Percentiles rank a stretch among this genome's conserved stretches.
Conservation (phyloP, 2,329 filamentous ascomycete species). For the Colletotrichum cuscutae region DNA sequence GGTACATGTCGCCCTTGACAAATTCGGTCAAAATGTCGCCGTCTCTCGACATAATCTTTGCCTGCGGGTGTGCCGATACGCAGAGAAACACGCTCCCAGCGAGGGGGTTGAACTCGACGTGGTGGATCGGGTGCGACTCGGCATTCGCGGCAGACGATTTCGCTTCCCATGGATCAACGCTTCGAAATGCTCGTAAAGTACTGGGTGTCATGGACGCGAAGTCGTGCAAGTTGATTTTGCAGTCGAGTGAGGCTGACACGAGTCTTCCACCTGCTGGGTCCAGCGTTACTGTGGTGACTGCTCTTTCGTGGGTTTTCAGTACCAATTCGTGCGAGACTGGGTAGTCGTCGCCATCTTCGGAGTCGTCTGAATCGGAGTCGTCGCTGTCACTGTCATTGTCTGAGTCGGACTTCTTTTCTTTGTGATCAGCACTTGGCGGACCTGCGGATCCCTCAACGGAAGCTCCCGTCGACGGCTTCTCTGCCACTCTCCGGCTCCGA, state of each 20-base stretch:
- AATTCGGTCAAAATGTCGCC: conserved; percentile 89
- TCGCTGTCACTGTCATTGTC: conserved; percentile 56
- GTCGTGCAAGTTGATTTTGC: conserved; percentile 91
- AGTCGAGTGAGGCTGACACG: conserved; percentile 91
- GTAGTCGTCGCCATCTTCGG: conserved; percentile 85
- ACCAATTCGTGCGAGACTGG: conserved; percentile 94
- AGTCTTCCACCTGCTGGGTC: conserved; percentile 88
- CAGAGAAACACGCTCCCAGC: conserved; percentile 86
- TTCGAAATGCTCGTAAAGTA: conserved; percentile 93
- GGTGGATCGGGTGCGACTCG: conserved; percentile 90
- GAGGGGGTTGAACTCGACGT: conserved; percentile 85
- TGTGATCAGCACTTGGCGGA: conserved; percentile 38
- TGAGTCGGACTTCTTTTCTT: conserved; percentile 36
- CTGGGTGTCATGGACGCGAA: conserved; percentile 96
- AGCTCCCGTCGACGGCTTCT: conserved; percentile 44
- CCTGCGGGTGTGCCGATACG: conserved; percentile 88
- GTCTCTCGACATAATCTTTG: conserved; percentile 89
- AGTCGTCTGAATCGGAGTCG: conserved; percentile 66
- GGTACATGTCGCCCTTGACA: conserved; percentile 97
- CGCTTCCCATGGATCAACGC: conserved; percentile 83
- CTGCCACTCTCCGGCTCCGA: conserved; percentile 72
- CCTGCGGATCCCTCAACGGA: conserved; percentile 42
- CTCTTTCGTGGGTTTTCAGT: conserved; percentile 89
- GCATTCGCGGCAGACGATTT: conserved; percentile 75
- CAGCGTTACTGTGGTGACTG: conserved; percentile 84